phyloP scores from a whole-genome alignment of 2,329 filamentous ascomycete species.

The Pseudopyricularia javanii region DNA sequence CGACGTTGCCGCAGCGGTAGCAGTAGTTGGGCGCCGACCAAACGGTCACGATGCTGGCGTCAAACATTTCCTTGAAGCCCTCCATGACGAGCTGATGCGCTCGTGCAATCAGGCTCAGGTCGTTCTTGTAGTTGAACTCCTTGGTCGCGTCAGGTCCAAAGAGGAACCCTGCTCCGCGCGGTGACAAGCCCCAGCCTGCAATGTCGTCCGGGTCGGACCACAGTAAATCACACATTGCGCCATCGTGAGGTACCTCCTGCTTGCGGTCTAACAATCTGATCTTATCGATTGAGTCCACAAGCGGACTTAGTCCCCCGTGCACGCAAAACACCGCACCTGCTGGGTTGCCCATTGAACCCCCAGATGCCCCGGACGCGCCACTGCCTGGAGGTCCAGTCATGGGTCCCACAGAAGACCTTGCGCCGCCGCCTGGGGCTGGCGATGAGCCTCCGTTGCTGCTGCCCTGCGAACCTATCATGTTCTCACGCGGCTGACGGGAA shows the following conservation, averaged over 20 bases:
- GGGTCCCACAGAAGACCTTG: constrained; percentile 1
- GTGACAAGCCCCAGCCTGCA: constrained; percentile 90
- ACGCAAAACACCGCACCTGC: constrained; percentile 87
- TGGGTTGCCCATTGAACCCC: constrained; percentile 50
- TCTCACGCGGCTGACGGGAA: constrained; percentile 31
- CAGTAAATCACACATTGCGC: constrained; percentile 94
- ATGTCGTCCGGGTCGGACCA: constrained; percentile 99
- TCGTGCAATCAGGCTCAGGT: constrained; percentile 80
- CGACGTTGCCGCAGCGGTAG: constrained; percentile 91
- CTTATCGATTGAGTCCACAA: constrained; percentile 90
- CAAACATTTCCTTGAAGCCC: constrained; percentile 99
- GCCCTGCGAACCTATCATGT: constrained; percentile 10
- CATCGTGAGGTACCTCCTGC: constrained; percentile 96
- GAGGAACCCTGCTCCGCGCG: constrained; percentile 86
- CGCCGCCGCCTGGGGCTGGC: not conserved
- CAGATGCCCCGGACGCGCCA: constrained; percentile 60
- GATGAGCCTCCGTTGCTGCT: constrained; percentile 5
- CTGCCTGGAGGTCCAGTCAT: constrained; percentile 60
- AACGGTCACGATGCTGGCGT: constrained; percentile 91
- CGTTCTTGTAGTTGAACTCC: constrained; percentile 88
- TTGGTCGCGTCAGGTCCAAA: constrained; percentile 95
- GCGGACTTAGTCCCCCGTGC: constrained; percentile 81
- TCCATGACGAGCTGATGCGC: constrained; percentile 99
- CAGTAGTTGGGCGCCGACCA: constrained; percentile 98
- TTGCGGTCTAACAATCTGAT: constrained; percentile 91